Conservation (phyloP, 2,329 filamentous ascomycete genomes). For the Exophiala calicioides region DNA sequence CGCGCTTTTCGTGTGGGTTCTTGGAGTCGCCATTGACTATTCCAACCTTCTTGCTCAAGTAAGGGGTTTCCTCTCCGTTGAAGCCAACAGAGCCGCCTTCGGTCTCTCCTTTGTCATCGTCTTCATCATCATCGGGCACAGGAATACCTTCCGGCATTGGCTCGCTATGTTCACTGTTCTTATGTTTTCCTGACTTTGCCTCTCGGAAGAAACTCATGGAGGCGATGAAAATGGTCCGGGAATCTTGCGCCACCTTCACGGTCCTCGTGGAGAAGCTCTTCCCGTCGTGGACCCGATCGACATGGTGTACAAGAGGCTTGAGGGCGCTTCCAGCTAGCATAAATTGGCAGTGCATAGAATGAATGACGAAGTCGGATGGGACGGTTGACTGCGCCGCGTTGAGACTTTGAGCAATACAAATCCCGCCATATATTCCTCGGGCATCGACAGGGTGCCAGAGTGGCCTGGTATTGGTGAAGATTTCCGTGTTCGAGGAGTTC, state of each 20-base stretch:
- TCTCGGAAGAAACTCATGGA: slow-evolving; percentile 77
- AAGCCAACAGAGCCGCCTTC: too few relatives aligned
- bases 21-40: neutral
- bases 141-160: slow-evolving; percentile 46
- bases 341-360: slow-evolving; percentile 99
- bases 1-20: slow-evolving; percentile 58
- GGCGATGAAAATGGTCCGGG: slow-evolving; percentile 87
- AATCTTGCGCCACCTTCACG: slow-evolving; percentile 87
- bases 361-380: slow-evolving; percentile 71
- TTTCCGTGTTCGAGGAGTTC: slow-evolving; percentile 58
- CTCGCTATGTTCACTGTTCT: slow-evolving; percentile 64
- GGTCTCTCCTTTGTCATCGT: too few relatives aligned
- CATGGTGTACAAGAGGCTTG: slow-evolving; percentile 87
- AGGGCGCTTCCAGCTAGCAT: slow-evolving; percentile 80
- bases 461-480: slow-evolving; percentile 89
- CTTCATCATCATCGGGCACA: too few relatives aligned
- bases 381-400: slow-evolving; percentile 85
- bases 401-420: slow-evolving; percentile 87
- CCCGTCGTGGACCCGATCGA: slow-evolving; percentile 87
- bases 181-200: slow-evolving; percentile 2
- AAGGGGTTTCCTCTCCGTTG: too few relatives aligned
- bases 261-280: slow-evolving; percentile 85
- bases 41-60: neutral
- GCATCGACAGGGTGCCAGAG: slow-evolving; percentile 89
- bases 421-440: slow-evolving; percentile 86